These are phyloP conservation scores for Tolypocladium amazonense DNA, from an alignment of 2,329 filamentous ascomycete genomes.

Conservation along the genomic window DNA sequence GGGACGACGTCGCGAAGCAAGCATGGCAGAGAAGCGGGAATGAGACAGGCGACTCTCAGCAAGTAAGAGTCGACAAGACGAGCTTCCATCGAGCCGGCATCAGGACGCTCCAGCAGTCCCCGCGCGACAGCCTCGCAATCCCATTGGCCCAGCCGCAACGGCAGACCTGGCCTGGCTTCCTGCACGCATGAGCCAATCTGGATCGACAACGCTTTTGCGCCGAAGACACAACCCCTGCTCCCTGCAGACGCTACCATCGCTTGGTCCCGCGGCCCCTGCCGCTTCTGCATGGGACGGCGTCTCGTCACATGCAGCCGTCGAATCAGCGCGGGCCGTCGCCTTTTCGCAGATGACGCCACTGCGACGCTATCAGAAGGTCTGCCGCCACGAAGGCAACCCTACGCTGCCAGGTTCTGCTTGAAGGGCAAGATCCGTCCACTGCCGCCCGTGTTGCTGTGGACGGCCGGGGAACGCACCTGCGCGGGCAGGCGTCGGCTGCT, in stretches of 20 bases:
- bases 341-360: not conserved
- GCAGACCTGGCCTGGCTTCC: constrained; percentile 11
- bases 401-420: not conserved
- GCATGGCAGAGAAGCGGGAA: not conserved
- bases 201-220: constrained; percentile 19
- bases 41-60: not conserved
- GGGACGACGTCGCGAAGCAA: not conserved
- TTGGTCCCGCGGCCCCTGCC: constrained; percentile 35
- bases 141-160: constrained; percentile 4
- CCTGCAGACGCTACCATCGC: constrained; percentile 26
- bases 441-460: not conserved
- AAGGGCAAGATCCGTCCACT: not conserved
- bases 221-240: constrained; percentile 13
- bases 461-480: not conserved
- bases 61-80: not conserved
- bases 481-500: not conserved
- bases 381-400: constrained; percentile 4
- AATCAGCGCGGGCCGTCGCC: constrained; percentile 3
- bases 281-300: constrained; percentile 31
- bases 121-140: not conserved
- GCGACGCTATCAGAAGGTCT: not conserved
- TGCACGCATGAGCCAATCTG: constrained; percentile 29
- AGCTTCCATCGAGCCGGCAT: not conserved
- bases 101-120: not conserved
- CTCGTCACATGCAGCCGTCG: constrained; percentile 28